Conservation (phyloP, 2,329 filamentous ascomycete genomes). For the Waltergamsia citrina region DNA sequence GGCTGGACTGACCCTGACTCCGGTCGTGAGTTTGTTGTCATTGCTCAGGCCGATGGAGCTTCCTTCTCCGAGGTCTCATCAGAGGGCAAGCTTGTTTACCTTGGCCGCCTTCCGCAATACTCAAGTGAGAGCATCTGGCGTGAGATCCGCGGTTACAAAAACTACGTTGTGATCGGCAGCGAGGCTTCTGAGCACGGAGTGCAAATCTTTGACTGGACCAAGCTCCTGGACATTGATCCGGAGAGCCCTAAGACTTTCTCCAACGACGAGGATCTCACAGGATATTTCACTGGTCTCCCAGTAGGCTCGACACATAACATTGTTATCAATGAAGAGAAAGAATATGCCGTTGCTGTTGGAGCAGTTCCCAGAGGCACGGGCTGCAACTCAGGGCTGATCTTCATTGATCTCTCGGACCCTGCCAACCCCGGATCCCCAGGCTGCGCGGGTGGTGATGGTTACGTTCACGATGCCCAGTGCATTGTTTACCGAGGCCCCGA, state of each 20-base stretch:
- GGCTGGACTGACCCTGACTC: constrained; percentile 29
- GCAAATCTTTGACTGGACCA: constrained; percentile 50
- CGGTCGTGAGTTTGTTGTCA: constrained; percentile 16
- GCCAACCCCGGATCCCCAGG: constrained; percentile 36
- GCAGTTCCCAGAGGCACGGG: constrained; percentile 31
- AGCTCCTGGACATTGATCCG: constrained; percentile 31
- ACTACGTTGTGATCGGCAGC: constrained; percentile 21
- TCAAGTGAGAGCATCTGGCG: constrained; percentile 14
- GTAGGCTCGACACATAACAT: constrained; percentile 17
- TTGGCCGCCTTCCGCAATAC: constrained; percentile 16
- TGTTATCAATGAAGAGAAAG: constrained; percentile 16
- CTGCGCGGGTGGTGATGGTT: constrained; percentile 36
- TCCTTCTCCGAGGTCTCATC: constrained; percentile 31
- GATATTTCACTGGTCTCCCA: constrained; percentile 15
- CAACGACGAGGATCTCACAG: constrained; percentile 17
- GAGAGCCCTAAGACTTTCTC: constrained; percentile 16
- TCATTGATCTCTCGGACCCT: constrained; percentile 32
- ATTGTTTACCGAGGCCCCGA: constrained; percentile 41
- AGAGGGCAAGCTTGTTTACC: constrained; percentile 29
- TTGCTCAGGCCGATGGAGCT: constrained; percentile 23
- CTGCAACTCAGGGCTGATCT: constrained; percentile 28
- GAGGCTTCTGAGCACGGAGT: constrained; percentile 40
- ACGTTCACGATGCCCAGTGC: constrained; percentile 44
- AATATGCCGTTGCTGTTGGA: constrained; percentile 35
- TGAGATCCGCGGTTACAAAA: constrained; percentile 22